Conservation (phyloP, 2,329 filamentous ascomycete genomes). For the Colletotrichum sp. region DNA sequence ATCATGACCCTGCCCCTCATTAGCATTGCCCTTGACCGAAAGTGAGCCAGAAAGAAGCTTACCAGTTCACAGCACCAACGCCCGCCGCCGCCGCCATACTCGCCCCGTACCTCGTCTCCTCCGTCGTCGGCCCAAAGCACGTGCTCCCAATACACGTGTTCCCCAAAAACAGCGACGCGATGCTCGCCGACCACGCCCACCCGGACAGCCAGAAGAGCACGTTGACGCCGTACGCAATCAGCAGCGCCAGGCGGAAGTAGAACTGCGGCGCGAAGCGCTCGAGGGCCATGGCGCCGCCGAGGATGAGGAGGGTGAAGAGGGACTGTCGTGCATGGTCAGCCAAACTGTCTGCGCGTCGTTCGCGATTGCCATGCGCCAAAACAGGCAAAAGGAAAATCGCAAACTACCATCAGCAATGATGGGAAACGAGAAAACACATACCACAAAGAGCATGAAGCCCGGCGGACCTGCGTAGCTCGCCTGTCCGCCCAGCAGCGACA, state of each 20-base stretch:
- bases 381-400: not conserved
- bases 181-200: constrained; percentile 46
- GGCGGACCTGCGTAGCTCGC: constrained; percentile 37
- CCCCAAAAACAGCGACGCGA: constrained; percentile 31
- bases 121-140: constrained; percentile 24
- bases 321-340: constrained; percentile 29
- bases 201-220: constrained; percentile 49
- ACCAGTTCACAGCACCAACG: constrained; percentile 47
- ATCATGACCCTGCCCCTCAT: constrained; percentile 36
- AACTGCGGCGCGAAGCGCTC: constrained; percentile 38
- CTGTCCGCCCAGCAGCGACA: constrained; percentile 36
- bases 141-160: constrained; percentile 21
- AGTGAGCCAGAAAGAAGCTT: not conserved
- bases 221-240: constrained; percentile 38
- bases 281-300: constrained; percentile 39
- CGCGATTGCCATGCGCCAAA: not conserved
- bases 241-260: constrained; percentile 42
- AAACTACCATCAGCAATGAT: not conserved
- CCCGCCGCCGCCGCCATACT: constrained; percentile 43
- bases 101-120: constrained; percentile 24
- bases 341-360: too few relatives aligned
- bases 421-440: constrained; percentile 29
- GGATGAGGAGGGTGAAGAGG: constrained; percentile 45
- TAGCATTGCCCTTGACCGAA: not conserved
- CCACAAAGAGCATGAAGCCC: constrained; percentile 52